Base-by-base conservation (phyloP, 805 yeast genomes). In the Myxozyma lipomycoides region DNA sequence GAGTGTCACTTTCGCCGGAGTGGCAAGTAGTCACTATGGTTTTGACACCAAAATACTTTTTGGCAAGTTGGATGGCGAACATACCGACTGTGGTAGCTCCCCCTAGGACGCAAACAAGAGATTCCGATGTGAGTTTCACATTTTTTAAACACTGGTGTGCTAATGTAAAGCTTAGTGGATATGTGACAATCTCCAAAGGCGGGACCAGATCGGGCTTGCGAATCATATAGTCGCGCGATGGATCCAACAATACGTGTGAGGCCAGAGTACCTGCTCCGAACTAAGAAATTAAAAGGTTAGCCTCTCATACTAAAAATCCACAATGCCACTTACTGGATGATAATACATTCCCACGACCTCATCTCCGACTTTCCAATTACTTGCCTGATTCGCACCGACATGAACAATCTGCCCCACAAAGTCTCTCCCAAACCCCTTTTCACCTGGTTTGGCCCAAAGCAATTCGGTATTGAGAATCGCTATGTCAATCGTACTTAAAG, bases 11-110 rank as follows among this genome's bases (percentile, higher is more conserved):
- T 7, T 69, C 63, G 0, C 38, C 38, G 32, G 75, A 65, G 2
- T 84, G 79, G 62, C 83, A 78, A 2, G 81, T 73, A 23, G 78
- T 81, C 3, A 78, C 82, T 21, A 86, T 77, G 10, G 73, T 73
- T 23, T 68, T 67, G 6, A 79, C 78, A 1, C 72, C 67, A 49
- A 71, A 71, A 42, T 67, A 63, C 36, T 73, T 64, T 64, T 77
- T 82, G 7, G 83, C 78, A 37, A 84, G 64, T 64, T 82, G 86
- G 32, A 79, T 69, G 3, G 75, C 71, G 52, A 71, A 73, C 25
- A 73, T 63, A 21, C 90, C 89, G 15, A 84, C 89, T 12, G 82
- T 68, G 1, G 95, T 81, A 6, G 85, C 82, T 23, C 84, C 91
- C 35, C 95, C 95, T 42, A 84, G 69, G 19, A 86, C 74, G 43